Evolutionary conservation across 805 yeast genomes (phyloP), one percentile per base, ranked within the genome.

Genomic region (Saturnispora zaruensis): DNA sequence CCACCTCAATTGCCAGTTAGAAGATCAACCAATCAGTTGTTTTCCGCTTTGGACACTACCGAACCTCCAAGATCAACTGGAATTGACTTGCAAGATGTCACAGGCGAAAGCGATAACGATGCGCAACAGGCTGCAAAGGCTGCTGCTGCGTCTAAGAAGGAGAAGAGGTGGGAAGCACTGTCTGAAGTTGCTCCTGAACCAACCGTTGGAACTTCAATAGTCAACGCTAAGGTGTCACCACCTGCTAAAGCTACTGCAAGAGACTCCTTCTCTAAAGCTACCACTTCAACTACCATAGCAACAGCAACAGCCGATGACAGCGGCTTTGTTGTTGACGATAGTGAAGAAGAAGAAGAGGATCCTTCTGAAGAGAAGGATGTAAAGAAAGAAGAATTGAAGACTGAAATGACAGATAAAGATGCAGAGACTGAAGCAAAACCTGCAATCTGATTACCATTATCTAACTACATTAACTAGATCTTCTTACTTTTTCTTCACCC

Each of bases 301-400:
- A 18, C 44, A 18, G 38, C 32, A 13, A 23, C 37, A 6, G 40
- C 34, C 24, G 46, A 64, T 36, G 73, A 72, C 56, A 79, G 74
- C 44, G 75, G 77, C 4, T 77, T 77, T 56, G 63, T 72, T 45
- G 74, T 77, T 44, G 78, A 74, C 40, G 79, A 75, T 48, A 70
- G 75, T 51, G 79, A 75, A 48, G 79, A 75, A 38, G 72, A 67
- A 14, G 37, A 43, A 21, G 68, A 62, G 5, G 66, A 59, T 28
- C 5, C 3, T 28, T 11, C 3, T 3, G 51, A 53, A 5, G 45
- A 23, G 40, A 34, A 47, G 28, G 28, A 42, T 3, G 24, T 13
- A 25, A 13, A 33, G 25, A 32, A 5, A 16, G 32, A 24, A 36
- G 26, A 16, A 23, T 21, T 21, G 25, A 38, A 38, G 6, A 9